Conservation (phyloP, 176 grass and related monocot genomes). For the Juncus effusus region DNA sequence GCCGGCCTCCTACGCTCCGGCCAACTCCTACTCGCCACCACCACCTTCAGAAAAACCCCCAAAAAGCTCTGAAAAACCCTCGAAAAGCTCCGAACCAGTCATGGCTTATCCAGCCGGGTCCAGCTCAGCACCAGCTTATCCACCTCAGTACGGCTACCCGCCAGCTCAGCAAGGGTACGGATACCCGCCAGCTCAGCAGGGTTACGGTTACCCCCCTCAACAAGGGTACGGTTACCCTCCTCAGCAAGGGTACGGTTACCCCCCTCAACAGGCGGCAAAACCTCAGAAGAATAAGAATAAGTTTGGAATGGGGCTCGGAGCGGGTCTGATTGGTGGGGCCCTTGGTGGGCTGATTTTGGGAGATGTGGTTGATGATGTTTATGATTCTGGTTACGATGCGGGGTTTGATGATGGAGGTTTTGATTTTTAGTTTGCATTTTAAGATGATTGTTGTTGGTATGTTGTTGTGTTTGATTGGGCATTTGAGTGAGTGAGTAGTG, state of each 20-base stretch:
- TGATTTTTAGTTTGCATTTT: conserved; percentile 42
- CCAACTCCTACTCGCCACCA: conserved; percentile 6
- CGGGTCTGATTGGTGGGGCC: conserved; percentile 60
- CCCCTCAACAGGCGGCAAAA: conserved; percentile 27
- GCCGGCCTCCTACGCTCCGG: not conserved
- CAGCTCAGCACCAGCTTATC: conserved; percentile 31
- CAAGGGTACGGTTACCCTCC: conserved; percentile 13
- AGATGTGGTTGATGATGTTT: conserved; percentile 38
- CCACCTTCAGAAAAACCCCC: not conserved
- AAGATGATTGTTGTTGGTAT: not conserved
- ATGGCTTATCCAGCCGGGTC: conserved; percentile 46
- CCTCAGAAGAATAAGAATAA: conserved; percentile 38
- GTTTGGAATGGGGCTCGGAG: conserved; percentile 48
- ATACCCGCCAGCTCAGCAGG: conserved; percentile 10
- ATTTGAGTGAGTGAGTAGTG: not conserved
- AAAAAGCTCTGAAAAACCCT: conserved; percentile 24
- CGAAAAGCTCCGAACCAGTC: conserved; percentile 37
- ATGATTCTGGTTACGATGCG: conserved; percentile 43
- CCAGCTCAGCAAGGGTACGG: not conserved
- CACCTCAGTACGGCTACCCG: conserved; percentile 16
- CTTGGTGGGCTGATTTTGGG: conserved; percentile 68
- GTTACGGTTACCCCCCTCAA: conserved; percentile 33
- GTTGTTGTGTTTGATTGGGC: not conserved
- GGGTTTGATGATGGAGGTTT: conserved; percentile 50
- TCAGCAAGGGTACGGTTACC: conserved; percentile 30